Base-by-base conservation (phyloP, 2,329 filamentous ascomycete species). In the Pseudocercospora fuligena region DNA sequence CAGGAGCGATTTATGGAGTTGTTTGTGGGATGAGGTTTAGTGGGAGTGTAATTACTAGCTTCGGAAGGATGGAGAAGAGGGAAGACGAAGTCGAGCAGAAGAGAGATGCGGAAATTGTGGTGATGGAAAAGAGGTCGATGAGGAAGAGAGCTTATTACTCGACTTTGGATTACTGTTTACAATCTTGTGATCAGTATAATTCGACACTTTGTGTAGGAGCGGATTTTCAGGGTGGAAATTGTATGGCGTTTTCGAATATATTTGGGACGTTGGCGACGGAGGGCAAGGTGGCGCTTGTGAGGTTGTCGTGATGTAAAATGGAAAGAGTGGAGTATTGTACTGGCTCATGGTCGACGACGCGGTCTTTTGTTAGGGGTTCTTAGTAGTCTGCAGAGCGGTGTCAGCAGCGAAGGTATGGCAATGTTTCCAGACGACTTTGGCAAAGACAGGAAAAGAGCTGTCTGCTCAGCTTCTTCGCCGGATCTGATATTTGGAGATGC, bases 151-250 rank as follows among this genome's bases (percentile, higher is more conserved):
- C 56, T 33, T 27, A 47, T 49, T 43, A 49, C 14, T 21, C 31
- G 14, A 64, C n/a, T 54, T 29, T 64, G 61, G 54, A 64, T 59
- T 27, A 57, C 27, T 64, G 61, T 59, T 43, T 64, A 23, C 51
- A 43, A 19, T 64, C 57, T 49, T 64, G 61, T 43, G 61, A 64
- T 51, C 43, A 65, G 19, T 56, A 53, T 27, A 58, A 61, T 54
- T 19, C 16, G 56, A 43, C 12, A 21, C 29, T 46, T 29, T 65
- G 63, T 33, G 23, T 60, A 9, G 57, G 57, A 14, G 29, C 19
- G 7, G 57, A 60, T 46, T 61, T 43, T 47, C 33, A 27, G 33
- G 46, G 29, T 4, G 63, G 63, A 8, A 27, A 14, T 5, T 57
- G 57, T 46, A 49, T 33, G 61, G 53, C 21, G 16, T 64, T 58